Conservation (phyloP, 2,329 filamentous ascomycete genomes). For the Mollisiaceae sp. region DNA sequence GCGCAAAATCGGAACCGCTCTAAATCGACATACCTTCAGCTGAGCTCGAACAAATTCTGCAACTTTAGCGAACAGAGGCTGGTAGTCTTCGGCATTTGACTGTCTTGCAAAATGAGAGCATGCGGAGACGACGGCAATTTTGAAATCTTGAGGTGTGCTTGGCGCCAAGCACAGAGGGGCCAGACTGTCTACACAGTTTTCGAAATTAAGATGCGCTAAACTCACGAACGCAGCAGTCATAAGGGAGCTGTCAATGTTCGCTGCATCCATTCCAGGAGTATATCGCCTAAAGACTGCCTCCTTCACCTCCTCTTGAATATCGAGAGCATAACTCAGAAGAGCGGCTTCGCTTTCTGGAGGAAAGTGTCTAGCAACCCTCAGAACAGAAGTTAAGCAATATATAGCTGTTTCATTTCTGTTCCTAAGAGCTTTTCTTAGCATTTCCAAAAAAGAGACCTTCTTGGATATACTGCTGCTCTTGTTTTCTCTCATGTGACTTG, state of each 20-base stretch:
- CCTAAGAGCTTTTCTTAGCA: slow-evolving; percentile 64
- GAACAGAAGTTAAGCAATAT: slow-evolving; percentile 67
- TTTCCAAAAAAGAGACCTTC: slow-evolving; percentile 69
- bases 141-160: slow-evolving; percentile 63
- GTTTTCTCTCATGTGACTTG: slow-evolving; percentile 68
- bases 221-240: slow-evolving; percentile 72
- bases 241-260: slow-evolving; percentile 64
- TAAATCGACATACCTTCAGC: slow-evolving; percentile 53
- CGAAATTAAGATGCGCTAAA: slow-evolving; percentile 65
- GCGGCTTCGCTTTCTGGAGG: slow-evolving; percentile 63
- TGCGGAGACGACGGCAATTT: slow-evolving; percentile 65
- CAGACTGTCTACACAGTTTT: slow-evolving; percentile 61
- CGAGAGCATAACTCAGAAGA: slow-evolving; percentile 67
- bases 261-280: slow-evolving; percentile 52
- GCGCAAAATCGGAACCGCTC: slow-evolving; percentile 13
- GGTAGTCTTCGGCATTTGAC: slow-evolving; percentile 54
- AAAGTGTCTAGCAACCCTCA: slow-evolving; percentile 69
- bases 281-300: slow-evolving; percentile 67
- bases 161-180: slow-evolving; percentile 60
- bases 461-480: slow-evolving; percentile 68
- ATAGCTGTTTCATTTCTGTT: slow-evolving; percentile 70
- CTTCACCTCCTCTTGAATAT: slow-evolving; percentile 71
- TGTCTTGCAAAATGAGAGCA: slow-evolving; percentile 67
- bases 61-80: slow-evolving; percentile 59
- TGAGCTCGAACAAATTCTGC: slow-evolving; percentile 62